Evolutionary conservation across 306 rosid species (phyloP), one percentile per base, ranked within the genome.

Genomic region (Pterocarpus macrocarpus): DNA sequence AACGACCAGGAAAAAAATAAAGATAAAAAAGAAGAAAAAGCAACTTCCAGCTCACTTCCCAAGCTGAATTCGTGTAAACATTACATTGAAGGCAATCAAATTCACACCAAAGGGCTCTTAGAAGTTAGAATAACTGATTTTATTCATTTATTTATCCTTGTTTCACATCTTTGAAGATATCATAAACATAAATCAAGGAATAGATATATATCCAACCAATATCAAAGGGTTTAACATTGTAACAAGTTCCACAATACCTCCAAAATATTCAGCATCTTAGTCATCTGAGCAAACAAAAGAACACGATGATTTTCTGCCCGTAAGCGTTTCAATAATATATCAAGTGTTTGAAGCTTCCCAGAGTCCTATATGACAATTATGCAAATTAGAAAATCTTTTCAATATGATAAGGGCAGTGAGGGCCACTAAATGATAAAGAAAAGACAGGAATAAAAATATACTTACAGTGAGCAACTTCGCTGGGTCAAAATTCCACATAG

Each of bases 341-440:
- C 99, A 69, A 96, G 99, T n/a, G 99, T 96, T 88, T 93, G 99
- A 85, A 96, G 98, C 92, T 96, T 96, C 82, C 99, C 99, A 49
- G 99, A 96, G 91, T 96, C 99, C 99, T 96, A 83, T 30, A 81
- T 49, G 81, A 76, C 77, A 80, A 82, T 64, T 13, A 73, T 16
- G 77, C 38, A 69, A 75, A 69, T 69, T 64, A 65, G 75, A 65
- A 71, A 7, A 55, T 81, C 47, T 17, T 65, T 71, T 58, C 39
- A 32, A 76, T 28, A 43, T 4, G 71, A 58, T 65, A 57, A 16
- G 12, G 62, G 57, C 36, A 30, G n/a, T 17, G 67, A 68, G 64
- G 44, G 64, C 15, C 8, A 64, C 56, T 73, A 53, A 65, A 38
- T 80, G 17, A 47, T 69, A 39, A 47, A 16, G 55, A 52, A 73